Evolutionary conservation across 768 basidiomycete species (phyloP), one percentile per base, ranked within the genome.

Genomic region (Asterophora parasitica): DNA sequence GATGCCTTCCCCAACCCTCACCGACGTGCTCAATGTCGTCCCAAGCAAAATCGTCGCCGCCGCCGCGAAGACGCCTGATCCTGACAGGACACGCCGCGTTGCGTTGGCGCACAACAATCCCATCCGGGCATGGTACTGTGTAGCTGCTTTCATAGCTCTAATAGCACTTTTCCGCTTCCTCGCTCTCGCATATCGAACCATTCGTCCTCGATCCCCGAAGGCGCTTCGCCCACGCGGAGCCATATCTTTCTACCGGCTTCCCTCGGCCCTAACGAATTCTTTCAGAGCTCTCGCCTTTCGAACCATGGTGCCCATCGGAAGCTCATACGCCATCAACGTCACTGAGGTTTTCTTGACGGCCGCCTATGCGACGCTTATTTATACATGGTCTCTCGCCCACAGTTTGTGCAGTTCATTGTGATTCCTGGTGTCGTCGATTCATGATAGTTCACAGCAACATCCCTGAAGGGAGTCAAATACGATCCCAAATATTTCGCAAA

Each of bases 401-500:
- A 65, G 76, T 75, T 52, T 31, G 62, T 35, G 9, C 5, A 17
- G 17, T n/a, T 16, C 10, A 13, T 27, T n/a, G 12, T 8, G 2
- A 16, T 16, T 11, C 30, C 28, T 11, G 12, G 16, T 43, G 12
- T 17, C 11, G 11, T n/a, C 13, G 11, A 17, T 10, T 41, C 26
- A 44, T 10, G 5, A 1, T n/a, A 4, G 3, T 35, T 19, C 27
- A 26, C 38, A 71, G 69, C 68, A 1, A 71, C 69, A 3, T 62
- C 59, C 7, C 57, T 59, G 13, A 49, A 61, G 15, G 69, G 68
- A 9, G 44, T 65, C 28, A 59, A 48, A 33, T 60, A 65, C 16
- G 68, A 68, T 48, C 65, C 70, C 0, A 60, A 65, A 42, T 72
- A 72, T 52, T 72, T 61, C 52, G 66, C 64, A 23, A 71, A 77